A percentile compares a stretch with the other conserved stretches of the same genome.
Conservation (phyloP, 2,329 filamentous ascomycete species). For the Cladophialophora yegresii region DNA sequence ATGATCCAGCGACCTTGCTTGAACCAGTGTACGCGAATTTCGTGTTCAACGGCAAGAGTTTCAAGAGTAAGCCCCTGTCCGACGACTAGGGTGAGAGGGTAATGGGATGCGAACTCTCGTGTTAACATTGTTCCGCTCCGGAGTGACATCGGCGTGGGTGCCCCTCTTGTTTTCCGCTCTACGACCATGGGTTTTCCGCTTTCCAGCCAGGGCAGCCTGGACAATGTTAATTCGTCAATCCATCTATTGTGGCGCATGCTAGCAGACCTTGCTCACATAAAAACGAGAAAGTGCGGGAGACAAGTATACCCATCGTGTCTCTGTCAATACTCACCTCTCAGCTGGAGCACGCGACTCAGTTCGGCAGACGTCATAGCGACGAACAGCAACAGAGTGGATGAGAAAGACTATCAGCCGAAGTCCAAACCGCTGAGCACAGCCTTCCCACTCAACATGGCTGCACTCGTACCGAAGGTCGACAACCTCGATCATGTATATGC, state of each 20-base stretch:
- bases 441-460: slow-evolving; percentile 20
- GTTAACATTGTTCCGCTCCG: not conserved
- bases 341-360: not conserved
- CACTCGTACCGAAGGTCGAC: slow-evolving; percentile 32
- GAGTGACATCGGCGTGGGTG: not conserved
- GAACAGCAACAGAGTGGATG: not conserved
- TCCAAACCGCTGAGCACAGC: not conserved
- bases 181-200: not conserved
- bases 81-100: not conserved
- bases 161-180: not conserved
- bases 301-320: not conserved
- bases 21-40: slow-evolving; percentile 4
- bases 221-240: not conserved
- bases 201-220: not conserved
- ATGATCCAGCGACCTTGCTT: slow-evolving; percentile 1
- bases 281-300: not conserved
- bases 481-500: slow-evolving; percentile 36
- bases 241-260: not conserved
- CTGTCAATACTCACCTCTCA: not conserved
- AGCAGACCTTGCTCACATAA: not conserved
- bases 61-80: not conserved
- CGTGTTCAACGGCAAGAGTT: not conserved
- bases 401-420: not conserved
- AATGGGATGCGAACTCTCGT: not conserved
- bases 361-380: not conserved